Evolutionary conservation across 1,284 basidiomycete genomes (phyloP).

Genomic region (Ceratobasidium sp.): DNA sequence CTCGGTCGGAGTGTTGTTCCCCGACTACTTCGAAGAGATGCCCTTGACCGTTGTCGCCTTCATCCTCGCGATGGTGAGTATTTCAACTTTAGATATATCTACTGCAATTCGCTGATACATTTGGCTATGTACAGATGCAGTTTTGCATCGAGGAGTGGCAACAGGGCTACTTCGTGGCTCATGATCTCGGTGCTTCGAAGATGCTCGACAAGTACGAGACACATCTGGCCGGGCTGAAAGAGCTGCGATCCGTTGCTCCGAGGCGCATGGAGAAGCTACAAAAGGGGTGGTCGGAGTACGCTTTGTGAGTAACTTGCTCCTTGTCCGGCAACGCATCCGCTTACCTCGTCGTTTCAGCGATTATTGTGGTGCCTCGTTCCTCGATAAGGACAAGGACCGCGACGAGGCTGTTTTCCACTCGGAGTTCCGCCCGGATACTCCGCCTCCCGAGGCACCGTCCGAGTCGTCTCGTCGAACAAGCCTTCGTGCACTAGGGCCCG

Average conservation of each 20-base stretch:
- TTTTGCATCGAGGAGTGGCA: no score
- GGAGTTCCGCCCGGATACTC: no score
- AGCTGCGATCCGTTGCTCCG: neutral
- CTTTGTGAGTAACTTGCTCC: no score
- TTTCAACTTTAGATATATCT: no score
- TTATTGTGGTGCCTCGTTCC: no score
- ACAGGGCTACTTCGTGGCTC: neutral
- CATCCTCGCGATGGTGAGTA: conserved; percentile 11
- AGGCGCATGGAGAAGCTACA: neutral
- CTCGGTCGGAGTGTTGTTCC: conserved; percentile 1
- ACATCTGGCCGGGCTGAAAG: conserved; percentile 13
- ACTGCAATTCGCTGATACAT: neutral
- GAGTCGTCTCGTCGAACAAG: no score
- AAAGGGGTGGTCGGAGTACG: neutral
- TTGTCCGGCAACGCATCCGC: no score
- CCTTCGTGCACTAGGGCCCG: no score
- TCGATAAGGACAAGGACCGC: no score
- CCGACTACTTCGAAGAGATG: conserved; percentile 10
- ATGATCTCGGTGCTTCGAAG: neutral
- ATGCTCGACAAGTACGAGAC: conserved; percentile 30
- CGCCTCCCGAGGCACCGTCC: no score
- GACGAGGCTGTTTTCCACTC: no score
- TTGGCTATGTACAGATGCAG: neutral
- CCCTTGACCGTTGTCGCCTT: conserved; percentile 1
- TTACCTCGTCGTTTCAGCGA: no score